phyloP scores from a whole-genome alignment of 2,329 filamentous ascomycete genomes.

The Aspergillus pseudoviridinutans region DNA sequence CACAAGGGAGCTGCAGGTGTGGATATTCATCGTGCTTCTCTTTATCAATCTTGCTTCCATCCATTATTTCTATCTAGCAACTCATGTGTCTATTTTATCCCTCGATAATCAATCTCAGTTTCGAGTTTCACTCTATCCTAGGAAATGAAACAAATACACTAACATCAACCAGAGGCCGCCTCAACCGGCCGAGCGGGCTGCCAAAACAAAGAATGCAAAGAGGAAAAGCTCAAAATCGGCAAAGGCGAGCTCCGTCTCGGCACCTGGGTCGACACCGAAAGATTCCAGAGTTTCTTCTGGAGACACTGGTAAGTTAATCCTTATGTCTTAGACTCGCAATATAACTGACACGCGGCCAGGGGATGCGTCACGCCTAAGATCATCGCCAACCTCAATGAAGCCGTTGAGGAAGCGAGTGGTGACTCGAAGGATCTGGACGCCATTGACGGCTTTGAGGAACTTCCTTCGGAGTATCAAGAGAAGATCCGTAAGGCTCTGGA shows the following conservation, averaged over 20 bases:
- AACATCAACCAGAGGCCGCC: slow-evolving; percentile 59
- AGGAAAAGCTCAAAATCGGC: slow-evolving; percentile 62
- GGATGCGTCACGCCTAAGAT: slow-evolving; percentile 80
- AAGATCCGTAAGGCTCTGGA: slow-evolving; percentile 70
- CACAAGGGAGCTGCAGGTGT: not conserved
- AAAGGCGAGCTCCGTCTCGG: slow-evolving; percentile 80
- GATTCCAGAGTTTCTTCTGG: slow-evolving; percentile 67
- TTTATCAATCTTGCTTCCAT: not conserved
- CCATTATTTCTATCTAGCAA: not conserved
- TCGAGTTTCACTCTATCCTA: not conserved
- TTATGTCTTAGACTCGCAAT: not conserved
- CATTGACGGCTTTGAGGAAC: slow-evolving; percentile 78
- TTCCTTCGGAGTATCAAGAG: slow-evolving; percentile 63
- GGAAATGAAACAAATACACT: slow-evolving; percentile 4
- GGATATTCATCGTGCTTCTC: not conserved
- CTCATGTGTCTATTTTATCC: not conserved
- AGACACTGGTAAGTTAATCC: slow-evolving; percentile 70
- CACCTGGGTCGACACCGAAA: slow-evolving; percentile 61
- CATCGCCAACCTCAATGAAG: slow-evolving; percentile 59
- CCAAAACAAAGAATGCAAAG: slow-evolving; percentile 69
- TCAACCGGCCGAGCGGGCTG: slow-evolving; percentile 69
- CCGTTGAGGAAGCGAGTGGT: slow-evolving; percentile 41
- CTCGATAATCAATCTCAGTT: not conserved
- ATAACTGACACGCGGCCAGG: slow-evolving; percentile 41
- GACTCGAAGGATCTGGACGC: slow-evolving; percentile 57